Evolutionary conservation across 176 grass and related monocot species (phyloP).

Genomic region (Phyllostachys edulis): DNA sequence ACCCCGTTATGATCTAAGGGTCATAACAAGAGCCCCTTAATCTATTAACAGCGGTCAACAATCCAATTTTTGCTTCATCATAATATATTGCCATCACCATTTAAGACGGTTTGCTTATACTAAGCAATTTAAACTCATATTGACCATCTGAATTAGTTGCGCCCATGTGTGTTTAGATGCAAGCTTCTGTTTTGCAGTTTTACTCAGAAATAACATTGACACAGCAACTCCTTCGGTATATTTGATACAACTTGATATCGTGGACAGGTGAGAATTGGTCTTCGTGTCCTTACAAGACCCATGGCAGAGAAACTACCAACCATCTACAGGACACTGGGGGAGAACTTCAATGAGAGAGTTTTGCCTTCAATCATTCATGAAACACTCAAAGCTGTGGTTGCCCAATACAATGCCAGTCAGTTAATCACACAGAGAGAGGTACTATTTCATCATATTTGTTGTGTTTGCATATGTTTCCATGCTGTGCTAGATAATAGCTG

Average conservation of each 20-base stretch:
- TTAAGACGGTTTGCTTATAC: neutral
- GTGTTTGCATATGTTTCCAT: neutral
- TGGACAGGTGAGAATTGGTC: constrained; percentile 74
- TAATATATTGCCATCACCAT: neutral
- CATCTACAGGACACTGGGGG: constrained; percentile 77
- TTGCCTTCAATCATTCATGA: constrained; percentile 96
- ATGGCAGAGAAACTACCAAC: constrained; percentile 69
- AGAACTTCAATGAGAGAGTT: constrained; percentile 89
- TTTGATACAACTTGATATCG: constrained; percentile 8
- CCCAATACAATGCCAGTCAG: constrained; percentile 97
- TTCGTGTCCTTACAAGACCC: constrained; percentile 79
- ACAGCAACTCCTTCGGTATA: neutral
- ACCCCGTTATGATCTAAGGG: no score
- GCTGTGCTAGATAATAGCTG: neutral
- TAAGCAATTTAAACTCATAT: neutral
- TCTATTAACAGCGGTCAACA: neutral
- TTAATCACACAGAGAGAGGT: constrained; percentile 98
- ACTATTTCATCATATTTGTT: constrained; percentile 3
- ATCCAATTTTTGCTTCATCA: neutral
- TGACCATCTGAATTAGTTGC: neutral
- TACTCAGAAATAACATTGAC: neutral
- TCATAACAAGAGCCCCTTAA: neutral
- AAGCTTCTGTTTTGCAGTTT: neutral
- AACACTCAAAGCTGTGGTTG: constrained; percentile 93
- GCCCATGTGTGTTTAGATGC: neutral